Base-by-base conservation (phyloP, 768 basidiomycete species). In the Suillus spraguei region DNA sequence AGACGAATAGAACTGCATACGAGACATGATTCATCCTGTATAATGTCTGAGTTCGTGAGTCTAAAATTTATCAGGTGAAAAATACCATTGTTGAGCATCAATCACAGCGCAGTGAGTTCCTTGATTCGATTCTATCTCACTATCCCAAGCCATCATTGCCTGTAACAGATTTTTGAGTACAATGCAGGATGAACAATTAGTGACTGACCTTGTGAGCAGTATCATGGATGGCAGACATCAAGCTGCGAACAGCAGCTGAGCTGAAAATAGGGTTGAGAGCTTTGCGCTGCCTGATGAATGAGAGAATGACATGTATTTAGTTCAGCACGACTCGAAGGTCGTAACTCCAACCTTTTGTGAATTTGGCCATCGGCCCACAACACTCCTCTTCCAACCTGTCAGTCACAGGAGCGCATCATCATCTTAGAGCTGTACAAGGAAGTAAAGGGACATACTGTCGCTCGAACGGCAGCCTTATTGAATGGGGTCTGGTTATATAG, bases 181-280 rank as follows among this genome's bases (percentile, higher is more conserved):
- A 28, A 10, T 28, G 10, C 9, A 17, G 36, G 38, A 10, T 5
- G 24, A 16, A 24, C 17, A 3, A 28, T 56, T 28, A 20, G 24
- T 7, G 38, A 56, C n/a, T 9, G 13, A 82, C 85, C 79, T 84
- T 83, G 68, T 85, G 81, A 2, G 79, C 77, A 1, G 82, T 79
- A 64, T 85, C 83, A 60, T 79, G 83, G 70, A 85, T 85, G 1
- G 84, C 77, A 2, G 77, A 67, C 0, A 78, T 81, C 6, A 85
- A 68, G 33, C 72, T 77, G 14, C 83, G 78, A 44, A 86, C 81
- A 0, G 82, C 80, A 2, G 81, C 77, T 66, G 80, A 83, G 68
- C 80, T 84, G 69, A 86, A 86, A 0, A 83, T 83, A 2, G 83
- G 82, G 1, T 81, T 78, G 9, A 85, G 68, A 0, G 82, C 78